Percentiles rank a stretch among this genome's conserved stretches.
Conservation (phyloP, 768 basidiomycete species). For the Macrocybe gigantea region DNA sequence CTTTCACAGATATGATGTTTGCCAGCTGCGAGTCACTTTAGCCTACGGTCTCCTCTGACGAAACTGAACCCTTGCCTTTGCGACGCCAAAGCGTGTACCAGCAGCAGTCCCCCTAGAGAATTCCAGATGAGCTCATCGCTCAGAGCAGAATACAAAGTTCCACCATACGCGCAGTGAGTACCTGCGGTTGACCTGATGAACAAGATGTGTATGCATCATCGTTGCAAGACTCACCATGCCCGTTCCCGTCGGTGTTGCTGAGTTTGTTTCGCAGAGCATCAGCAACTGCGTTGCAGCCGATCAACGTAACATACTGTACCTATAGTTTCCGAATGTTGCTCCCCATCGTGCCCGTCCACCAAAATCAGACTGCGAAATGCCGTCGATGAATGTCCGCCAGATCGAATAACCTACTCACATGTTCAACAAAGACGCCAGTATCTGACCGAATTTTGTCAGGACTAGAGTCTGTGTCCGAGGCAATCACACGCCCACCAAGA, state of each 20-base stretch:
- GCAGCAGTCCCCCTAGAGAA: constrained; percentile 7
- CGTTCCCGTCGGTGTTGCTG: constrained; percentile 10
- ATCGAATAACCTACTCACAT: constrained; percentile 1
- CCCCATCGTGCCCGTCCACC: constrained; percentile 15
- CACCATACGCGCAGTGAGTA: constrained; percentile 9
- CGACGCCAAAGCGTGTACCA: constrained; percentile 10
- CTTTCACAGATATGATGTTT: constrained; percentile 17
- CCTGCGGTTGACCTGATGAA: not conserved
- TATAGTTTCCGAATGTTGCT: constrained; percentile 13
- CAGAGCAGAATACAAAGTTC: not conserved
- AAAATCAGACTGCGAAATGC: constrained; percentile 10
- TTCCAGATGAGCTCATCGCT: not conserved
- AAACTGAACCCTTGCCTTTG: constrained; percentile 3
- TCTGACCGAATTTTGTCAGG: not conserved
- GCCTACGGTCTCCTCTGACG: not conserved
- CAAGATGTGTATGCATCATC: no score
- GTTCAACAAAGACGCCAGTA: constrained; percentile 2
- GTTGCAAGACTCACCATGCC: constrained; percentile 7
- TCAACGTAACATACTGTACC: constrained; percentile 6
- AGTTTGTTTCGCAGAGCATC: not conserved
- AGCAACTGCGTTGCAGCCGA: no score
- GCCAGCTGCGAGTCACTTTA: constrained; percentile 5
- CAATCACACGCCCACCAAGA: constrained; percentile 5
- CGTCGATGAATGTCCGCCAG: not conserved
- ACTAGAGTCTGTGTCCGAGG: not conserved